Base-by-base conservation (phyloP, 306 rosid genomes). In the Glycine latifolia region DNA sequence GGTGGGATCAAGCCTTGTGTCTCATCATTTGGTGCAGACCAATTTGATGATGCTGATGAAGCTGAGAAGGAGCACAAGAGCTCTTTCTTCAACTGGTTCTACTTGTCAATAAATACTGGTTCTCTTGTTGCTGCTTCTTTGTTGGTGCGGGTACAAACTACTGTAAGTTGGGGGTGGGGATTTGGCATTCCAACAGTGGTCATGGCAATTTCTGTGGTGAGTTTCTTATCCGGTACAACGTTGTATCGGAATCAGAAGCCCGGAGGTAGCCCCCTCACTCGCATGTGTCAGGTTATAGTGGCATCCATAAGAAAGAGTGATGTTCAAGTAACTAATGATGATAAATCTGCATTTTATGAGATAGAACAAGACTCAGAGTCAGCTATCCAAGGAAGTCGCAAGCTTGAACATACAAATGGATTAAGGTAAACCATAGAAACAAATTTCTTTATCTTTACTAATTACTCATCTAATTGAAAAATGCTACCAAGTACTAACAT, bases 31-130 rank as follows among this genome's bases (percentile, higher is more conserved):
- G 95, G 95, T 10, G 95, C 95, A 5, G 95, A 91, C 65, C 95
- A 91, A 50, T 89, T 89, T 67, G 95, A 91, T 81, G 95, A 91
- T 67, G 69, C 86, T n/a, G 90, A 91, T 62, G 83, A 63, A 58
- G 84, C 3, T 48, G 95, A 91, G 82, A 91, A 89, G 89, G 79
- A 88, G 71, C 83, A 85, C 65, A 91, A 89, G 83, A 74, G 86
- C 52, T 88, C 95, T 73, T 91, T 91, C 90, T 91, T 91, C 95
- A 91, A 81, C 56, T 91, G 95, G 95, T 91, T 91, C 84, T 91
- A 89, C 77, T 75, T 91, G 15, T 88, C 93, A 37, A 86, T 91
- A 82, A 91, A 91, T 33, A 62, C 86, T 15, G 95, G 95, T 66
- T 91, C 91, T 75, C 79, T 91, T 52, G 79, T 91, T 66, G 95